Base-by-base conservation (phyloP, 306 rosid genomes). In the Senna siamea region DNA sequence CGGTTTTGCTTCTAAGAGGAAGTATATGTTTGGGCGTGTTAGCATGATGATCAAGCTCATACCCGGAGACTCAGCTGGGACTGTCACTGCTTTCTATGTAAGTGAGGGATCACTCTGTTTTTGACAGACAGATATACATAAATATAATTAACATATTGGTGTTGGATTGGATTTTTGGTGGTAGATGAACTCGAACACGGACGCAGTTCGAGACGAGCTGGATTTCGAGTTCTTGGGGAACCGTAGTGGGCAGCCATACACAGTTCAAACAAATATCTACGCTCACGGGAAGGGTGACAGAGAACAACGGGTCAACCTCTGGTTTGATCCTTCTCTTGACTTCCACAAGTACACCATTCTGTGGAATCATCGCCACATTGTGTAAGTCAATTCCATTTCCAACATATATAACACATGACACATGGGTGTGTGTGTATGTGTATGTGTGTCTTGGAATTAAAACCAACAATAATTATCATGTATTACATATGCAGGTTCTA, bases 171-270 rank as follows among this genome's bases (percentile, higher is more conserved):
- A 17, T n/a, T 20, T 70, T 60, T 13, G 28, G 40, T 79, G 47
- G 34, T 35, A 89, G 94, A 80, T 89, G 92, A 89, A 85, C 77
- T 92, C 97, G 32, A 88, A 92, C 84, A 87, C 89, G 0, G 73
- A 86, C 60, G 0, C 78, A 0, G 72, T 86, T 34, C 90, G 98
- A 1, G 98, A 94, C 63, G 98, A 94, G 79, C 75, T 94, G 30
- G 98, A 94, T 79, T 94, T 94, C 46, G 98, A 94, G 66, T 94
- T 94, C 92, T 77, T 94, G 80, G 98, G 98, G 37, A 94, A 94
- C 82, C 84, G 98, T 10, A 88, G 48, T 4, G 97, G 97, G 0
- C 97, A 94, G 38, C 97, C 98, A 5, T 85, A 85, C 58, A 94
- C 97, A 2, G 98, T 94, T 66, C 98, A 94, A 74, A 94, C 98